phyloP scores from a whole-genome alignment of 2,329 filamentous ascomycete genomes.

The Ceratocystis diversiconidia region DNA sequence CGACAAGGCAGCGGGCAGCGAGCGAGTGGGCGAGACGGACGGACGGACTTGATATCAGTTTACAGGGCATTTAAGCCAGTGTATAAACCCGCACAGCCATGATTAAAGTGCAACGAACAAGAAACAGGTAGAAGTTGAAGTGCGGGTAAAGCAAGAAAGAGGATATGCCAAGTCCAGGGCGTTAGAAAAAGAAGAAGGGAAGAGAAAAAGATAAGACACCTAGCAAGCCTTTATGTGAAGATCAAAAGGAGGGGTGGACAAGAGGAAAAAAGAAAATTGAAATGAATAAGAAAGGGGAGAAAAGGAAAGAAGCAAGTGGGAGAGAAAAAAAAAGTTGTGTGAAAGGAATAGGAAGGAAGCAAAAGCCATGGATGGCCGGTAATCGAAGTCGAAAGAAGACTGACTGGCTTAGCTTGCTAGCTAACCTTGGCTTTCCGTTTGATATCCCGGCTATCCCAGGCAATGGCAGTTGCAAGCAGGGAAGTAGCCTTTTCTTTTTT shows the following conservation, averaged over 20 bases:
- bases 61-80: constrained; percentile 4
- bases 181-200: neutral
- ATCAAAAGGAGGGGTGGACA: constrained; percentile 4
- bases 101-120: neutral
- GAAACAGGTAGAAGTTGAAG: neutral
- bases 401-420: neutral
- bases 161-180: constrained; percentile 4
- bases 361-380: constrained; percentile 2
- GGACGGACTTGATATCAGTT: neutral
- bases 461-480: neutral
- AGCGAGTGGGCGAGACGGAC: neutral
- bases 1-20: neutral
- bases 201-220: neutral
- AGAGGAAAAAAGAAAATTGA: neutral
- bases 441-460: neutral
- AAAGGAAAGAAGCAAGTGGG: neutral
- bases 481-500: neutral
- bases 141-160: neutral
- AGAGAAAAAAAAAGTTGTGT: neutral
- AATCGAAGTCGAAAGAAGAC: neutral
- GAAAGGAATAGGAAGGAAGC: constrained; percentile 3
- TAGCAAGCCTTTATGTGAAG: neutral
- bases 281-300: neutral
- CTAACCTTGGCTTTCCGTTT: neutral
- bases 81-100: constrained; percentile 1